These are phyloP conservation scores for Leishmania tarentolae DNA, from an alignment of 208 protist genomes.

Conservation along the genomic window DNA sequence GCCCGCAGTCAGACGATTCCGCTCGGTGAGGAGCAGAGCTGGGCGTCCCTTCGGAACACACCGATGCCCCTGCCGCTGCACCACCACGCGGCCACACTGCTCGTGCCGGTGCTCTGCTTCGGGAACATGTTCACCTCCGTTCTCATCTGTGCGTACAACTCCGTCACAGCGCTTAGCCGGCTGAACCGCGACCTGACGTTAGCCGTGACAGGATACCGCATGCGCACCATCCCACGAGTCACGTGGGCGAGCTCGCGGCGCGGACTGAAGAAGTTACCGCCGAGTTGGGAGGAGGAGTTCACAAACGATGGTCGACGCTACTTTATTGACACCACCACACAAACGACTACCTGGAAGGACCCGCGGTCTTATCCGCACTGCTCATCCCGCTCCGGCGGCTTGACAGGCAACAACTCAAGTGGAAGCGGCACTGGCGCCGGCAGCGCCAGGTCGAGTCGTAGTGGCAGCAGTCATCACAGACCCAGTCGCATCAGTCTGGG, in stretches of 20 bases:
- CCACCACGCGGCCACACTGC: constrained; percentile 78
- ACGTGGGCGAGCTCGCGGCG: constrained; percentile 48
- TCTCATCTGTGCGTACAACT: constrained; percentile 88
- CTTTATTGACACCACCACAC: constrained; percentile 65
- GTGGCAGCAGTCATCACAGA: constrained; percentile 19
- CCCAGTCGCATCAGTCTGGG: constrained; percentile 45
- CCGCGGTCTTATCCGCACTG: constrained; percentile 40
- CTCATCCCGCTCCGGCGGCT: constrained; percentile 19
- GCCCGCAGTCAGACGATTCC: constrained; percentile 65
- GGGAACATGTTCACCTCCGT: constrained; percentile 84
- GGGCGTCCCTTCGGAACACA: constrained; percentile 75
- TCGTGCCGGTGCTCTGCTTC: constrained; percentile 73
- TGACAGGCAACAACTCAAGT: constrained; percentile 1
- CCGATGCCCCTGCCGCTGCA: constrained; percentile 71
- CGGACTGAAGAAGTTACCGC: constrained; percentile 50
- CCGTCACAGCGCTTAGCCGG: constrained; percentile 59
- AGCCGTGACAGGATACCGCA: constrained; percentile 64
- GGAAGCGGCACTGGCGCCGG: constrained; percentile 3
- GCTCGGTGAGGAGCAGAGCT: constrained; percentile 65
- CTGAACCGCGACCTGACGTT: constrained; percentile 75
- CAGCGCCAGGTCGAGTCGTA: constrained; percentile 1
- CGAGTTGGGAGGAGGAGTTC: constrained; percentile 77
- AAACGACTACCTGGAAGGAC: constrained; percentile 71
- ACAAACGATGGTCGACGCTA: constrained; percentile 78
- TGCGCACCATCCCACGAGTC: constrained; percentile 74